Conservation (phyloP, 768 basidiomycete species). For the Lyophyllum decastes region DNA sequence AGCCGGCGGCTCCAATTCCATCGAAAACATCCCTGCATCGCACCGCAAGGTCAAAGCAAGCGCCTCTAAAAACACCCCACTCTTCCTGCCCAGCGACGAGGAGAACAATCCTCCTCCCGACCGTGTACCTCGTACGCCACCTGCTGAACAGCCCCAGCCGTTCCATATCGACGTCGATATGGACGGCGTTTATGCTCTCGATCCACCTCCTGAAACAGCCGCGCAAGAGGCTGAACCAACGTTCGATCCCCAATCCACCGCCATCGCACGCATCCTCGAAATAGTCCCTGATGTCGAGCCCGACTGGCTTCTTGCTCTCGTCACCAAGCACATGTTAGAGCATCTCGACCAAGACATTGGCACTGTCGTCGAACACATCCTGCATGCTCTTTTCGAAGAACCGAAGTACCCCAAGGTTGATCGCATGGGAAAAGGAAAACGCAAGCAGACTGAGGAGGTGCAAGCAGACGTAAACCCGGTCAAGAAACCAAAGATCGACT, state of each 20-base stretch:
- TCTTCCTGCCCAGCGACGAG: slow-evolving; percentile 38
- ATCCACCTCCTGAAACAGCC: slow-evolving; percentile 4
- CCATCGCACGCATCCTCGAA: slow-evolving; percentile 57
- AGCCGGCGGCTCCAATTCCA: slow-evolving; percentile 4
- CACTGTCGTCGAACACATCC: slow-evolving; percentile 49
- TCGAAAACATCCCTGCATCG: slow-evolving; percentile 9
- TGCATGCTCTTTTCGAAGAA: slow-evolving; percentile 67
- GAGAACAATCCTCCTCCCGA: slow-evolving; percentile 32
- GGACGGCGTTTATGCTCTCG: neutral
- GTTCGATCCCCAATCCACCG: slow-evolving; percentile 23
- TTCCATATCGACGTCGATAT: neutral
- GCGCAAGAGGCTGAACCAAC: neutral
- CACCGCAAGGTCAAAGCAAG: slow-evolving; percentile 4
- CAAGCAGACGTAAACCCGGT: slow-evolving; percentile 22
- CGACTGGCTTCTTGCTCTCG: slow-evolving; percentile 48
- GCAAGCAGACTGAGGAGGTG: slow-evolving; percentile 29
- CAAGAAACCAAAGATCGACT: slow-evolving; percentile 54
- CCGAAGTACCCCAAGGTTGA: slow-evolving; percentile 55
- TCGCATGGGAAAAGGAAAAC: slow-evolving; percentile 34
- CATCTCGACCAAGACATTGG: slow-evolving; percentile 23
- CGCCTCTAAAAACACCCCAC: slow-evolving; percentile 16
- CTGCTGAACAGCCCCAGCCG: neutral
- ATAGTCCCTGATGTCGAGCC: slow-evolving; percentile 73
- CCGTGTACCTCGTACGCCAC: neutral
- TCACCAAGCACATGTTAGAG: slow-evolving; percentile 42